Evolutionary conservation across 257 asterid genomes (phyloP).

Genomic region (Ilex asprella): DNA sequence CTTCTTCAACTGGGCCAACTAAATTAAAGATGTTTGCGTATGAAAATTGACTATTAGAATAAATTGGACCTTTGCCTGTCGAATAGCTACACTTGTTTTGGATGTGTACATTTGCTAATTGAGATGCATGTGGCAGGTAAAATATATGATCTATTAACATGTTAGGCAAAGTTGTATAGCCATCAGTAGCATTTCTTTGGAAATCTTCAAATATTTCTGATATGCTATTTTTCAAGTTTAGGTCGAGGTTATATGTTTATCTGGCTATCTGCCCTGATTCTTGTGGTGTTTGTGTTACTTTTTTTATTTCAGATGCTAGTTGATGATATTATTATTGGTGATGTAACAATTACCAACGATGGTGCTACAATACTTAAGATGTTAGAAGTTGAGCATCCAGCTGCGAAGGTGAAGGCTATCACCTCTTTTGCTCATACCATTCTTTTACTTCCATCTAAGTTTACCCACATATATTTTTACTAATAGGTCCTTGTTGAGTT

Average conservation of each 20-base stretch:
- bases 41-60: not conserved
- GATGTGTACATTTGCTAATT: not conserved
- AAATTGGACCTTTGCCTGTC: no score
- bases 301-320: constrained; percentile 73
- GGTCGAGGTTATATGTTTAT: not conserved
- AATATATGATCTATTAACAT: not conserved
- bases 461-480: not conserved
- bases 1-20: not conserved
- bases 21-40: not conserved
- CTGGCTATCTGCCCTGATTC: constrained; percentile 6
- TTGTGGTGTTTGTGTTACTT: constrained; percentile 1
- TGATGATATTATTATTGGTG: constrained; percentile 97
- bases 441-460: not conserved
- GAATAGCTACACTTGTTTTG: not conserved
- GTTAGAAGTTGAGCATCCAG: constrained; percentile 99
- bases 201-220: not conserved
- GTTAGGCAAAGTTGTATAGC: no score
- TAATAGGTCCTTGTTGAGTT: constrained; percentile 91
- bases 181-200: no score
- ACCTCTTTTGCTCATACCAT: not conserved
- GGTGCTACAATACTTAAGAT: constrained; percentile 94
- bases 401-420: constrained; percentile 72
- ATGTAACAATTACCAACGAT: constrained; percentile 95
- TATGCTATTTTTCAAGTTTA: not conserved
- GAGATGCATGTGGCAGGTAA: not conserved